These are phyloP conservation scores for Scorias spongiosa DNA, from an alignment of 2,329 filamentous ascomycete genomes.

Conservation along the genomic window DNA sequence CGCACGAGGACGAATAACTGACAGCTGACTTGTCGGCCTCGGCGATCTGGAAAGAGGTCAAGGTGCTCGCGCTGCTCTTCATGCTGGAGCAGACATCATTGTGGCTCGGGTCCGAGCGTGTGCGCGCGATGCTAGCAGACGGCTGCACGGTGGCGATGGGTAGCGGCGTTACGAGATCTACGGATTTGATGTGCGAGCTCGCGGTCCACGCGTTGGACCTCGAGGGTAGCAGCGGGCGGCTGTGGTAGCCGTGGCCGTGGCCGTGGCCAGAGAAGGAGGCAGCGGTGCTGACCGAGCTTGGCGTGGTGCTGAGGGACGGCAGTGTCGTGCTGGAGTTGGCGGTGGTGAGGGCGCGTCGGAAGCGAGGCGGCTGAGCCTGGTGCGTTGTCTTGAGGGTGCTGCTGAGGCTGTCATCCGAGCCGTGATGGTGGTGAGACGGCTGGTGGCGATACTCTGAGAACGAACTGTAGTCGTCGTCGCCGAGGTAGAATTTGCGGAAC, in stretches of 20 bases:
- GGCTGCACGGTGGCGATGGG: constrained; percentile 16
- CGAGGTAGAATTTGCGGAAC: constrained; percentile 20
- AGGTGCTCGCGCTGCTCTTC: constrained; percentile 18
- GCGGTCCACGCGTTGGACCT: constrained; percentile 26
- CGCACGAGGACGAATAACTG: constrained; percentile 4
- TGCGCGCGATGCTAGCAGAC: constrained; percentile 6
- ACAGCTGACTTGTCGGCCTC: constrained; percentile 11
- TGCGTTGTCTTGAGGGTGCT: not conserved
- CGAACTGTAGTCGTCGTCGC: constrained; percentile 14
- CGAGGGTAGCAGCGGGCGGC: constrained; percentile 21
- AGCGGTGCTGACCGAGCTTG: constrained; percentile 27
- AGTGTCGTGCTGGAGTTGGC: constrained; percentile 20
- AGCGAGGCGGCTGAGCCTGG: not conserved
- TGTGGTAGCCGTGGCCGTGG: too few species aligned
- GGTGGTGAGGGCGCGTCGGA: constrained; percentile 1
- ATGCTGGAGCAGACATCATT: constrained; percentile 13
- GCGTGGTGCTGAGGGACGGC: constrained; percentile 32
- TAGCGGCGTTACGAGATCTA: constrained; percentile 30
- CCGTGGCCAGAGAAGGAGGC: constrained; percentile 26
- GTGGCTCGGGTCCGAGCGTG: not conserved
- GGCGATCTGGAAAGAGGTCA: constrained; percentile 16
- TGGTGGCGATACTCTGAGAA: constrained; percentile 3
- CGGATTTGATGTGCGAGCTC: constrained; percentile 21
- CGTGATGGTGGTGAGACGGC: not conserved
- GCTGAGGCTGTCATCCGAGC: not conserved